Percentiles rank a stretch among this genome's conserved stretches.
Evolutionary conservation across 2,329 filamentous ascomycete genomes (phyloP).

Genomic region (Arthrinium puccinioides): DNA sequence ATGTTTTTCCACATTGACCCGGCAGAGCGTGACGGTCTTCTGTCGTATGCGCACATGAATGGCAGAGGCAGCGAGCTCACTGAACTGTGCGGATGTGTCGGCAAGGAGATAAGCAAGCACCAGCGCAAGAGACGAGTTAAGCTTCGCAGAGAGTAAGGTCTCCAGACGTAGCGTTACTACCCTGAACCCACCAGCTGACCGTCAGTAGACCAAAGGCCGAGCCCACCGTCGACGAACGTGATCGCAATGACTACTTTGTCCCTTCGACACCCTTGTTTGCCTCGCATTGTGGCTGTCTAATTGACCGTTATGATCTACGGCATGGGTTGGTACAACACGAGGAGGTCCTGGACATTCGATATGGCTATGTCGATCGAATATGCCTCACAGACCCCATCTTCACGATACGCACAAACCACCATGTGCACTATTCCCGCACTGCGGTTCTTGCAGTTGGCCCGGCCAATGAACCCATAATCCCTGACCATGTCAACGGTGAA

Average conservation of each 20-base stretch:
- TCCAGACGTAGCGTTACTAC: background rate
- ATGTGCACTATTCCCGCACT: conserved; percentile 47
- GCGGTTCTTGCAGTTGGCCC: conserved; percentile 68
- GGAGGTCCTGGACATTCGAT: conserved; percentile 53
- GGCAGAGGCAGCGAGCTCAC: conserved; percentile 55
- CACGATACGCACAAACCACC: conserved; percentile 50
- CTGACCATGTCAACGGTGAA: conserved; percentile 15
- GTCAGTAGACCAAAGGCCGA: conserved; percentile 29
- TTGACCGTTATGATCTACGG: conserved; percentile 51
- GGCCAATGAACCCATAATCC: conserved; percentile 50
- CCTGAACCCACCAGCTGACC: conserved; percentile 10
- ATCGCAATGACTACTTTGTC: conserved; percentile 63
- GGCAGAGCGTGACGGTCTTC: conserved; percentile 63
- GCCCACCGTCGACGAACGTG: conserved; percentile 55
- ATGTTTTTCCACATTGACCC: conserved; percentile 83
- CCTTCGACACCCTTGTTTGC: conserved; percentile 55
- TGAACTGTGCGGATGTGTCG: conserved; percentile 68
- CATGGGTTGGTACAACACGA: conserved; percentile 51
- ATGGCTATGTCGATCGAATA: conserved; percentile 37
- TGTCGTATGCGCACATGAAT: conserved; percentile 59
- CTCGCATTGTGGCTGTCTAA: conserved; percentile 53
- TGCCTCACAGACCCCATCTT: conserved; percentile 52
- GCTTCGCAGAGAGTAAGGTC: conserved; percentile 34
- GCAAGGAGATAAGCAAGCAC: conserved; percentile 75
- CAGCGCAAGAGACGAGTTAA: conserved; percentile 55